Evolutionary conservation across 164 flowering plant genomes (phyloP).

Genomic region (Nymphaea thermarum): DNA sequence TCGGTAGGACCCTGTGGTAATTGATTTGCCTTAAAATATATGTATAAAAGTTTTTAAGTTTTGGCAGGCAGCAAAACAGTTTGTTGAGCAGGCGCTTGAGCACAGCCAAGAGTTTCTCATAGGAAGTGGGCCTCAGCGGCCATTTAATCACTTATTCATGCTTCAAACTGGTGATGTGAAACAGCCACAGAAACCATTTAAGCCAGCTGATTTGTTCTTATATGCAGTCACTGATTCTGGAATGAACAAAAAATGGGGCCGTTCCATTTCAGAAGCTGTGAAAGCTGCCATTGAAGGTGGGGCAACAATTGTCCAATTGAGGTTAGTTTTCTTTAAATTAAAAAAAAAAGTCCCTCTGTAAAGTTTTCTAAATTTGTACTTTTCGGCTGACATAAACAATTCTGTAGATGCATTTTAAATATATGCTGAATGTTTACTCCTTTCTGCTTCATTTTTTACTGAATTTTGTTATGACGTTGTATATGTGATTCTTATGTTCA

Average conservation of each 20-base stretch:
- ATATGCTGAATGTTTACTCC: too few relatives aligned
- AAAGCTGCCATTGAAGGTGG: slow-evolving; percentile 89
- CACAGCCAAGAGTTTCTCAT: slow-evolving; percentile 73
- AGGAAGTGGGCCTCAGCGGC: slow-evolving; percentile 86
- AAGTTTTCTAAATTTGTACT: too few relatives aligned
- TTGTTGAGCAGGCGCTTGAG: slow-evolving; percentile 58
- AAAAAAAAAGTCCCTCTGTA: too few relatives aligned
- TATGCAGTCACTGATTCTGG: slow-evolving; percentile 89
- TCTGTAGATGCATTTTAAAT: too few relatives aligned
- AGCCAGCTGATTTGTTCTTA: slow-evolving; percentile 52
- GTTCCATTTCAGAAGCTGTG: slow-evolving; percentile 73
- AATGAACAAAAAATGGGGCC: slow-evolving; percentile 83
- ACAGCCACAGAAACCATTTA: slow-evolving; percentile 21
- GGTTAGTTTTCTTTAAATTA: slow-evolving; percentile 30
- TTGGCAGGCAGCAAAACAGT: slow-evolving; percentile 70
- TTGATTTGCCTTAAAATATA: too few relatives aligned
- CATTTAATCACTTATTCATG: slow-evolving; percentile 69
- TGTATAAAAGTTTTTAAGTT: slow-evolving; percentile 2
- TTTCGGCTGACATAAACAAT: too few relatives aligned
- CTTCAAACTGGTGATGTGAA: slow-evolving; percentile 24
- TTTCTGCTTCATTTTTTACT: too few relatives aligned
- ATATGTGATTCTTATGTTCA: too few relatives aligned
- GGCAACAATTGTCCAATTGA: slow-evolving; percentile 81
- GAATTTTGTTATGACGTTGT: too few relatives aligned
- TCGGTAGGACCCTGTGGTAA: not conserved